These are phyloP conservation scores for Botryotinia globosa DNA, from an alignment of 2,329 filamentous ascomycete species.

Conservation along the genomic window DNA sequence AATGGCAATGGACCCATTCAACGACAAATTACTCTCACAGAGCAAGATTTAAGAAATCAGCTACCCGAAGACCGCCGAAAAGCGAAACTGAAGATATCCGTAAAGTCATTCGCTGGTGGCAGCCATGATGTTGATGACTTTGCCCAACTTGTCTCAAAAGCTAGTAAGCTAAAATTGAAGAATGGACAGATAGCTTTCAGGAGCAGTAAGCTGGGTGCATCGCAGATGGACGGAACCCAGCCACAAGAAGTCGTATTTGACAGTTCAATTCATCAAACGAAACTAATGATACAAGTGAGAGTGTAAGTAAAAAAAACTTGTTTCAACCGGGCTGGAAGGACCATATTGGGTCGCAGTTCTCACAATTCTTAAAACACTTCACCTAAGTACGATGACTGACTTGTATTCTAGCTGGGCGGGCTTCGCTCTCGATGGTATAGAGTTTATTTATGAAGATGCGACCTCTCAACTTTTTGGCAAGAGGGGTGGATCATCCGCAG, in stretches of 20 bases:
- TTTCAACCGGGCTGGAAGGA: not conserved
- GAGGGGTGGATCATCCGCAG: constrained; percentile 64
- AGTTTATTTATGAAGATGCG: constrained; percentile 89
- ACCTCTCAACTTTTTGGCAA: constrained; percentile 86
- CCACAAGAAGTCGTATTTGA: constrained; percentile 73
- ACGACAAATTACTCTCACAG: constrained; percentile 70
- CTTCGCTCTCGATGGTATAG: constrained; percentile 74
- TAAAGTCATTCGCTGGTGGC: constrained; percentile 75
- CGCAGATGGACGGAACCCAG: constrained; percentile 66
- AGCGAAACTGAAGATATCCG: constrained; percentile 64
- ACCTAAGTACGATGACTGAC: constrained; percentile 1
- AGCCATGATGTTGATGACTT: constrained; percentile 77
- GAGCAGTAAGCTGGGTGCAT: constrained; percentile 70
- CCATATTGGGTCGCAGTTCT: not conserved
- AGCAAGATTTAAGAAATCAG: constrained; percentile 68
- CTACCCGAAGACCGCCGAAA: constrained; percentile 72
- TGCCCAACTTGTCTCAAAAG: constrained; percentile 64
- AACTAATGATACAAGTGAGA: constrained; percentile 70
- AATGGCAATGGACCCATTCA: constrained; percentile 59
- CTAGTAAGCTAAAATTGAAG: constrained; percentile 70
- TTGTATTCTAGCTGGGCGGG: constrained; percentile 42
- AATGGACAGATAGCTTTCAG: constrained; percentile 72
- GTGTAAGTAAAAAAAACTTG: constrained; percentile 61
- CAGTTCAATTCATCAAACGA: constrained; percentile 63
- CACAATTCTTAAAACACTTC: not conserved